phyloP scores from a whole-genome alignment of 2,329 filamentous ascomycete genomes.

The Hymenoscyphus occultus region DNA sequence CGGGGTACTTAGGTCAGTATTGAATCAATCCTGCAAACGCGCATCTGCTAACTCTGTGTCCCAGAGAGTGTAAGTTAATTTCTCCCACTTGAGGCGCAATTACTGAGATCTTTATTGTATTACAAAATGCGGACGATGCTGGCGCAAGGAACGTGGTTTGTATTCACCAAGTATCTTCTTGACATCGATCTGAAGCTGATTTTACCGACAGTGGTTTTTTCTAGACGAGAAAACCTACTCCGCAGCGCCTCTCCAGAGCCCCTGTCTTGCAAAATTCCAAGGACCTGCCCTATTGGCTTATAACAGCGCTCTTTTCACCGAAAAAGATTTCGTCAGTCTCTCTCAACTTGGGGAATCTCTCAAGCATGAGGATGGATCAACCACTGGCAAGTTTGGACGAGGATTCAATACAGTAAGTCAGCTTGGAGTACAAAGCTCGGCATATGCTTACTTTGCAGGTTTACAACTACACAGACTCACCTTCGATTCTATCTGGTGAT shows the following conservation, averaged over 20 bases:
- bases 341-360: slow-evolving; percentile 34
- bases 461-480: slow-evolving; percentile 40
- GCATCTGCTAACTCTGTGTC: background rate
- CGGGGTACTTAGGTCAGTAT: slow-evolving; percentile 72
- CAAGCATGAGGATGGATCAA: slow-evolving; percentile 33
- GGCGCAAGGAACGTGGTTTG: slow-evolving; percentile 71
- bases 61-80: background rate
- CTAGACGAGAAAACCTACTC: slow-evolving; percentile 33
- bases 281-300: slow-evolving; percentile 37
- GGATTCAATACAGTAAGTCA: slow-evolving; percentile 38
- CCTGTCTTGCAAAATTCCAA: slow-evolving; percentile 34
- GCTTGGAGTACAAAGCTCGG: background rate
- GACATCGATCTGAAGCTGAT: slow-evolving; percentile 3
- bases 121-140: slow-evolving; percentile 96
- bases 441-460: slow-evolving; percentile 24
- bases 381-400: slow-evolving; percentile 39
- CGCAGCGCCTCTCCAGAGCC: slow-evolving; percentile 29
- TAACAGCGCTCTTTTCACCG: slow-evolving; percentile 36
- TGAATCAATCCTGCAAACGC: background rate
- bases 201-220: slow-evolving; percentile 23
- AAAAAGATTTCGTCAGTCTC: slow-evolving; percentile 35
- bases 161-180: background rate
- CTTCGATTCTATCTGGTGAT: slow-evolving; percentile 36
- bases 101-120: slow-evolving; percentile 43
- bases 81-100: background rate